These are phyloP conservation scores for Gamarada debralockiae DNA, from an alignment of 495 filamentous ascomycete species.

Conservation along the genomic window DNA sequence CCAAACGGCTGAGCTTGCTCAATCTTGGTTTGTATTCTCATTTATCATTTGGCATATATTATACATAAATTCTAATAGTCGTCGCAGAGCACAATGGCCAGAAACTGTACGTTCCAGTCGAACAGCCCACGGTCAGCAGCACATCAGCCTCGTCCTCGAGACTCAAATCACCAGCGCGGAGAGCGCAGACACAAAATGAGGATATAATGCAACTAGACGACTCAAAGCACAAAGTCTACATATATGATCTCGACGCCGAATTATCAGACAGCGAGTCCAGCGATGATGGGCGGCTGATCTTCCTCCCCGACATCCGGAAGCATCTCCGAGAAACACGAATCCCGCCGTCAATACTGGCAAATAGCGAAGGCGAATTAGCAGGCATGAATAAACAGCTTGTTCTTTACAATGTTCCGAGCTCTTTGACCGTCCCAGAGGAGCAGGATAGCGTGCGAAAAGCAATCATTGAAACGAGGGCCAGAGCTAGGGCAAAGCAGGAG, in stretches of 20 bases:
- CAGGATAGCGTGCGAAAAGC: slow-evolving; percentile 80
- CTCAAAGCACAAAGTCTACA: slow-evolving; percentile 80
- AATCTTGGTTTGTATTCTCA: slow-evolving; percentile 63
- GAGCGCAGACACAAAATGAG: slow-evolving; percentile 27
- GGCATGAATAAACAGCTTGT: slow-evolving; percentile 57
- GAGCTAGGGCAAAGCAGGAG: slow-evolving; percentile 43
- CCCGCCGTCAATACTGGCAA: slow-evolving; percentile 58
- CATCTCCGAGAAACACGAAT: slow-evolving; percentile 61
- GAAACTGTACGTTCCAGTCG: slow-evolving; percentile 53
- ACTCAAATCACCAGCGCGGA: neutral
- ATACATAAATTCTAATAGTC: slow-evolving; percentile 7
- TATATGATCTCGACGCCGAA: slow-evolving; percentile 86
- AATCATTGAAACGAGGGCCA: slow-evolving; percentile 75
- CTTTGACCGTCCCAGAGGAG: slow-evolving; percentile 70
- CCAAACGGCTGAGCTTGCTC: slow-evolving; percentile 77
- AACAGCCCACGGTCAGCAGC: slow-evolving; percentile 18
- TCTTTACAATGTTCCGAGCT: slow-evolving; percentile 74
- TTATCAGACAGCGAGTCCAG: slow-evolving; percentile 55
- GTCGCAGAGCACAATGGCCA: slow-evolving; percentile 47
- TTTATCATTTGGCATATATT: neutral
- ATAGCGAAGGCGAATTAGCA: slow-evolving; percentile 40
- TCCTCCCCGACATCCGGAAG: slow-evolving; percentile 82
- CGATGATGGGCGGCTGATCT: slow-evolving; percentile 57
- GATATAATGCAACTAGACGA: slow-evolving; percentile 86
- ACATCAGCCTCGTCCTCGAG: neutral